A percentile compares a stretch with the other conserved stretches of the same genome.
Conservation (phyloP, 495 filamentous ascomycete genomes). For the Lophium mytilinum region DNA sequence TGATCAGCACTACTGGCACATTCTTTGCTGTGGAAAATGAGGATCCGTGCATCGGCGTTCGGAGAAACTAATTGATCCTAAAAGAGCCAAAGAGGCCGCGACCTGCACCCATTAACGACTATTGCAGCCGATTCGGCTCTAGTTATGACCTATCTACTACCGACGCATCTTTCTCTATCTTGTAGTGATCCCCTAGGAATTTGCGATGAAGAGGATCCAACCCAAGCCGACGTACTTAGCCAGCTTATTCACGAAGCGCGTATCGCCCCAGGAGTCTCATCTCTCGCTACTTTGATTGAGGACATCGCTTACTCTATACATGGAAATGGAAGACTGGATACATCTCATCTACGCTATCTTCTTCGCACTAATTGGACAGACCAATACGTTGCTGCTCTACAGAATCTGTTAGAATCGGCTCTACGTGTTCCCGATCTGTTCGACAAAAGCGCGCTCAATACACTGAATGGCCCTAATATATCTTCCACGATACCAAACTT, state of each 20-base stretch:
- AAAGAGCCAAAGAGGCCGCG: not conserved
- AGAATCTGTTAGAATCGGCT: not conserved
- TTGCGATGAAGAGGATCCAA: constrained; percentile 5
- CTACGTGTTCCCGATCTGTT: not conserved
- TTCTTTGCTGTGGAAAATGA: too few species aligned
- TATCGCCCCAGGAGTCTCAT: not conserved
- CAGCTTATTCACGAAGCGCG: not conserved
- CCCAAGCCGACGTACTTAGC: constrained; percentile 9
- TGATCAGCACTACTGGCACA: too few species aligned
- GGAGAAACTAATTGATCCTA: not conserved
- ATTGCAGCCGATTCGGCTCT: not conserved
- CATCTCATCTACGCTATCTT: not conserved
- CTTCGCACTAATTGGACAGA: not conserved
- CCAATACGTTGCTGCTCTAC: not conserved
- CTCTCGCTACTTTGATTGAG: constrained; percentile 6
- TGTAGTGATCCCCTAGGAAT: constrained; percentile 13
- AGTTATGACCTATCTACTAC: constrained; percentile 8
- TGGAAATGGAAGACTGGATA: constrained; percentile 14
- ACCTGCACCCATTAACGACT: not conserved
- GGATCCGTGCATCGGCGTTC: too few species aligned
- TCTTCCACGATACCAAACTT: too few species aligned
- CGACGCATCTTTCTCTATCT: constrained; percentile 6
- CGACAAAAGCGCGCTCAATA: not conserved
- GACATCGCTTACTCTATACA: constrained; percentile 21
- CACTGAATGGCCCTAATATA: too few species aligned